Base-by-base conservation (phyloP, 257 asterid species). In the Lantana camara region DNA sequence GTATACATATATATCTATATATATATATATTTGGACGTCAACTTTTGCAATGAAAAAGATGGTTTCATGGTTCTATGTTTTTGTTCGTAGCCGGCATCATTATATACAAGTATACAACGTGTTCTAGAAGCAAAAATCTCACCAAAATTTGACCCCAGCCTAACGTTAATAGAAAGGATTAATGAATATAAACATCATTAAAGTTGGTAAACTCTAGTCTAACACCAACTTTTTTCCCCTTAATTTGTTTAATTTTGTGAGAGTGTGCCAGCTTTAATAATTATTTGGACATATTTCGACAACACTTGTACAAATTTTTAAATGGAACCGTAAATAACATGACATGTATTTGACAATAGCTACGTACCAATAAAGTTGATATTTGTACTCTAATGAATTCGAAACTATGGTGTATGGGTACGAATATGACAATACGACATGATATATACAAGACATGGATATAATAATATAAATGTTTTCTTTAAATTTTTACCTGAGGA, bases 71-170 rank as follows among this genome's bases (percentile, higher is more conserved):
- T 42, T 42, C n/a, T 6, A 42, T 42, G 19, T 41, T 1, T 15
- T 10, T 37, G 44, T 11, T 14, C 16, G 16, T 41, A 9, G 60
- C 19, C n/a, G n/a, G n/a, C n/a, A 21, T 53, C 11, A 27, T 29
- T n/a, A n/a, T 52, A 13, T 52, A 1, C 29, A n/a, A n/a, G n/a
- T n/a, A n/a, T n/a, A n/a, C n/a, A 12, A 7, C 15, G 32, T 32
- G 44, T 63, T 17, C 38, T 23, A 49, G n/a, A 40, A 51, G 53
- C 37, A 52, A 64, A 50, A n/a, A n/a, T n/a, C 38, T 64, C 60
- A 64, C 35, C 69, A 50, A 41, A 64, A 11, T 51, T 37, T 37
- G 52, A 64, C 12, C 14, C 5, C 20, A n/a, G 10, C 2, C 23
- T 5, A 24, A 57, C 41, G 15, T 41, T 27, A 12, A 35, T 35